Evolutionary conservation across 2,329 filamentous ascomycete genomes (phyloP).

Genomic region (Monosporascus sp.): DNA sequence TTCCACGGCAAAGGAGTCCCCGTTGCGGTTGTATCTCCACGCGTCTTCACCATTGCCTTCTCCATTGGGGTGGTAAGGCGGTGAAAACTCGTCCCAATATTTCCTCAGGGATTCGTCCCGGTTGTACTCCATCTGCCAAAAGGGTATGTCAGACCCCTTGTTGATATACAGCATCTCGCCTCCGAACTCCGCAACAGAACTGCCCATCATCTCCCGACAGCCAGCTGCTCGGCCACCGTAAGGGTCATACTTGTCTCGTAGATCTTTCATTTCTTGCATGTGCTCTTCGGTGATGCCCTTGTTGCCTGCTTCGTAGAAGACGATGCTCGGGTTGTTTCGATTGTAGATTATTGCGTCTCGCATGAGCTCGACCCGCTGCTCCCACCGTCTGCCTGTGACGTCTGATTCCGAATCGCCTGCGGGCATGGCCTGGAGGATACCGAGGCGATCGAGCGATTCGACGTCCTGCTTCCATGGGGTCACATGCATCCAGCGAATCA

Average conservation of each 20-base stretch:
- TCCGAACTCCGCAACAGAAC: neutral
- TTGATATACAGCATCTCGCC: slow-evolving; percentile 1
- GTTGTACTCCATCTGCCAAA: slow-evolving; percentile 1
- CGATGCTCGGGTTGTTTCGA: neutral
- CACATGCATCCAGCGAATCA: slow-evolving; percentile 1
- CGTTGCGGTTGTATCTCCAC: neutral
- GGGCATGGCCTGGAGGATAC: neutral
- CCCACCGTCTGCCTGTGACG: neutral
- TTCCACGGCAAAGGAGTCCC: neutral
- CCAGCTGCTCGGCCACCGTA: neutral
- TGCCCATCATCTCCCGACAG: neutral
- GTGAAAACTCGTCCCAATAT: neutral
- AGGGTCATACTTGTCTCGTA: neutral
- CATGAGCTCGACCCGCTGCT: neutral
- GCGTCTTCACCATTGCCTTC: neutral
- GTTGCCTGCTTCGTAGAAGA: neutral
- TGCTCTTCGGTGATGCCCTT: neutral
- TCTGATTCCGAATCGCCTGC: neutral
- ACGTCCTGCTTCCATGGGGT: slow-evolving; percentile 1
- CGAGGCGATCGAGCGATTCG: slow-evolving; percentile 1
- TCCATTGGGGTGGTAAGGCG: neutral
- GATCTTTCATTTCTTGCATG: slow-evolving; percentile 1
- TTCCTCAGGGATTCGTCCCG: neutral
- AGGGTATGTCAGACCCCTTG: neutral
- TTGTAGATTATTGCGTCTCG: slow-evolving; percentile 1